These are phyloP conservation scores for Heterobasidion occidentale DNA, from an alignment of 1,284 basidiomycete species.

Conservation along the genomic window DNA sequence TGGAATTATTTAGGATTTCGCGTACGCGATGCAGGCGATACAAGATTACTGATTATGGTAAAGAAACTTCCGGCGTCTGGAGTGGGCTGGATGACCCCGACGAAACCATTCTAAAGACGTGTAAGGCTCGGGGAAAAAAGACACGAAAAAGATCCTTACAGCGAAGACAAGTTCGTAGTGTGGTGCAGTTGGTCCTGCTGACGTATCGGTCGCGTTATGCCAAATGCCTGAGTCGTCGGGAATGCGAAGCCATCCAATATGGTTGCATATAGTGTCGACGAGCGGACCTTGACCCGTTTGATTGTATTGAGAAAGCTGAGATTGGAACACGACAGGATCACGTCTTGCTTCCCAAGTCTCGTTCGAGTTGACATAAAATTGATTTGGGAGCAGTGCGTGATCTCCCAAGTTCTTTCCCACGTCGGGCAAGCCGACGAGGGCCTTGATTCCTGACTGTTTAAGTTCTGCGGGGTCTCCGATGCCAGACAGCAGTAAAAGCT, in stretches of 20 bases:
- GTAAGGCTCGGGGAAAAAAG: neutral
- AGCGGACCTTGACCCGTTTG: slow-evolving; percentile 9
- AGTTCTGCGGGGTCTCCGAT: slow-evolving; percentile 28
- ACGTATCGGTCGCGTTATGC: slow-evolving; percentile 21
- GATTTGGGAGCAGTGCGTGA: slow-evolving; percentile 8
- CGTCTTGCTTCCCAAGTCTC: slow-evolving; percentile 9
- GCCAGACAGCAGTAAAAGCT: slow-evolving; percentile 37
- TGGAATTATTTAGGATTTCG: neutral
- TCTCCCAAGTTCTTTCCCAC: slow-evolving; percentile 33
- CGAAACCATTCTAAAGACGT: slow-evolving; percentile 6
- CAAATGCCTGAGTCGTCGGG: slow-evolving; percentile 22
- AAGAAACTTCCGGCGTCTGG: slow-evolving; percentile 15
- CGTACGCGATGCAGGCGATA: slow-evolving; percentile 14
- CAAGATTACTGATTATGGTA: slow-evolving; percentile 11
- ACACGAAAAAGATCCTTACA: neutral
- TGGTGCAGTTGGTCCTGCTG: slow-evolving; percentile 22
- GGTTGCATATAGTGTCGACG: slow-evolving; percentile 7
- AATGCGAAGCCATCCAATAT: slow-evolving; percentile 22
- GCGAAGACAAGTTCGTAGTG: slow-evolving; percentile 9
- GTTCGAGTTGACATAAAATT: slow-evolving; percentile 11
- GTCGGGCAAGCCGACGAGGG: slow-evolving; percentile 22
- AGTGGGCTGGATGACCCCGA: slow-evolving; percentile 3
- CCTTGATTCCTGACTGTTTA: slow-evolving; percentile 16
- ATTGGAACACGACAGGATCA: slow-evolving; percentile 7
- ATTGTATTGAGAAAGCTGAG: slow-evolving; percentile 10